These are phyloP conservation scores for Diplocarpon mali DNA, from an alignment of 2,329 filamentous ascomycete genomes.

Conservation along the genomic window DNA sequence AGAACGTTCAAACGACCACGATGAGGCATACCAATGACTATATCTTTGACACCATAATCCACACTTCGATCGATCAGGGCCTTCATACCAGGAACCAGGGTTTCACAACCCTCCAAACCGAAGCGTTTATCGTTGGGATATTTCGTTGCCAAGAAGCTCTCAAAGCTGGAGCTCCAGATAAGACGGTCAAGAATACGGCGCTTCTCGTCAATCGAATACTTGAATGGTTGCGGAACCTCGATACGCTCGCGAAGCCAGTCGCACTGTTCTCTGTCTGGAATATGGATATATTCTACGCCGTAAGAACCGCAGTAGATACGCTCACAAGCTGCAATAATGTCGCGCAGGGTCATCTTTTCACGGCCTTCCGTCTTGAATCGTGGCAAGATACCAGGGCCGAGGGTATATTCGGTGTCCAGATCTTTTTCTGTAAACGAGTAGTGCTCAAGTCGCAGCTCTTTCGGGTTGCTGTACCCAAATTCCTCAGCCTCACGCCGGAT, in stretches of 20 bases:
- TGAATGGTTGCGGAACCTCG: conserved; percentile 89
- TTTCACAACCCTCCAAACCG: conserved; percentile 94
- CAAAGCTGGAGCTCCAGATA: conserved; percentile 98
- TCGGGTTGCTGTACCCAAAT: conserved; percentile 78
- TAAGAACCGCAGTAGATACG: conserved; percentile 96
- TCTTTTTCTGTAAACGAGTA: conserved; percentile 95
- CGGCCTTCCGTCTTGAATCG: conserved; percentile 81
- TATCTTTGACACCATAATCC: conserved; percentile 97
- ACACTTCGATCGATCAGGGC: conserved; percentile 96
- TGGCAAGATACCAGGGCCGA: conserved; percentile 90
- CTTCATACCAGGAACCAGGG: conserved; percentile 97
- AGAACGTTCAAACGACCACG: conserved; percentile 96
- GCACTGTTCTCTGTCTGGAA: conserved; percentile 92
- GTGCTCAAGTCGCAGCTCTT: conserved; percentile 85
- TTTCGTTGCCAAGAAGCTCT: conserved; percentile 89
- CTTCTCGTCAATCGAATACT: conserved; percentile 97
- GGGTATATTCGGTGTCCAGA: conserved; percentile 78
- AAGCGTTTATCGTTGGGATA: conserved; percentile 99
- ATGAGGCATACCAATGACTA: conserved; percentile 98
- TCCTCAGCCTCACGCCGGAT: conserved; percentile 79
- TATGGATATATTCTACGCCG: conserved; percentile 97
- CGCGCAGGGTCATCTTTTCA: conserved; percentile 92
- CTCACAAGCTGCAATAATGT: conserved; percentile 90
- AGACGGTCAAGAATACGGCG: conserved; percentile 91
- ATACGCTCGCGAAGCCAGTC: conserved; percentile 95